Percentiles rank a stretch among this genome's conserved stretches.
Evolutionary conservation across 2,329 filamentous ascomycete genomes (phyloP).

Genomic region (Cryphonectria naterciae): DNA sequence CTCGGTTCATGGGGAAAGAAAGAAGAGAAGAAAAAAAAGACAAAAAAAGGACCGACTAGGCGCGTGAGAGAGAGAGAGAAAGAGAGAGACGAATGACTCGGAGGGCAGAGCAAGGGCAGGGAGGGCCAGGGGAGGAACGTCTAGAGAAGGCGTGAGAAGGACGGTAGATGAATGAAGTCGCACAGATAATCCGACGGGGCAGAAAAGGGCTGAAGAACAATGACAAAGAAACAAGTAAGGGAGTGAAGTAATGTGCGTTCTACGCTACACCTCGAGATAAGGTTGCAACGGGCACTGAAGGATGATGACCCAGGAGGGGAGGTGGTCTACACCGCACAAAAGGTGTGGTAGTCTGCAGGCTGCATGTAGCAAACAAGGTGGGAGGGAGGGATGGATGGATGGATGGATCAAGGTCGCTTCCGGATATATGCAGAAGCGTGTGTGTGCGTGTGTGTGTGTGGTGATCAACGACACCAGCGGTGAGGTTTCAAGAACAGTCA

Average conservation of each 20-base stretch:
- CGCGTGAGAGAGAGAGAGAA: neutral
- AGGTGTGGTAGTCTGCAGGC: constrained; percentile 20
- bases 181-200: neutral
- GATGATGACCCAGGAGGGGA: constrained; percentile 14
- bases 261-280: constrained; percentile 8
- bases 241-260: neutral
- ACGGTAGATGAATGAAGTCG: neutral
- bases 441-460: neutral
- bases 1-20: constrained; percentile 3
- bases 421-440: constrained; percentile 3
- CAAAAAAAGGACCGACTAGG: neutral
- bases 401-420: neutral
- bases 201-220: constrained; percentile 13
- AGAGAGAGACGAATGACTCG: constrained; percentile 22
- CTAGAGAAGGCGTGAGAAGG: constrained; percentile 3
- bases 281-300: constrained; percentile 10
- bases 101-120: neutral
- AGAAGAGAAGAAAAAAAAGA: neutral
- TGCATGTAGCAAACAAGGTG: neutral
- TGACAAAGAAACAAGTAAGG: neutral
- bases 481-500: neutral
- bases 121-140: neutral
- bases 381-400: neutral
- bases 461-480: neutral
- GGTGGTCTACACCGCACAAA: constrained; percentile 13